Conservation (phyloP, 495 filamentous ascomycete genomes). For the Pseudevernia furfuracea region DNA sequence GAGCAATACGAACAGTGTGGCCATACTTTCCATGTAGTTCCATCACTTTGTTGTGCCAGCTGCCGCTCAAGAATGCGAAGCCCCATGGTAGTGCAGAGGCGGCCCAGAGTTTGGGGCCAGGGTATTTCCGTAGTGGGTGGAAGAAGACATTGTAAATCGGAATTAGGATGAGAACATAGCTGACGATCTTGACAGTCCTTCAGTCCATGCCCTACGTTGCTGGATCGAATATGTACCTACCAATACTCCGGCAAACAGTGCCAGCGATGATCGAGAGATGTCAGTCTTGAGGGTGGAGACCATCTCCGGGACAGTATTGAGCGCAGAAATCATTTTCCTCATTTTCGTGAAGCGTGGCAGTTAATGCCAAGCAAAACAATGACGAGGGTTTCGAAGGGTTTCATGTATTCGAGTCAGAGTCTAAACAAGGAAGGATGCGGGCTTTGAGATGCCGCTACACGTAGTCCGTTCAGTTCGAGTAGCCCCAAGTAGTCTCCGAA, state of each 20-base stretch:
- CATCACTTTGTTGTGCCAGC: slow-evolving; percentile 28
- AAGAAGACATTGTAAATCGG: slow-evolving; percentile 28
- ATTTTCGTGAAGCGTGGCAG: no score
- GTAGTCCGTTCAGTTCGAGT: no score
- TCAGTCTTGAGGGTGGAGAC: no score
- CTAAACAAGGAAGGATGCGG: no score
- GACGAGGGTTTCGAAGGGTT: no score
- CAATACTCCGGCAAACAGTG: neutral
- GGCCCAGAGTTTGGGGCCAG: slow-evolving; percentile 24
- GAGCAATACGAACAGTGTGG: slow-evolving; percentile 45
- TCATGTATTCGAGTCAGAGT: no score
- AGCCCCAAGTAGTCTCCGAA: no score
- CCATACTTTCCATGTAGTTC: slow-evolving; percentile 47
- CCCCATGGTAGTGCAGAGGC: slow-evolving; percentile 22
- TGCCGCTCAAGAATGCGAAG: slow-evolving; percentile 14
- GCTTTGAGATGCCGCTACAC: no score
- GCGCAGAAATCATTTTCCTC: no score
- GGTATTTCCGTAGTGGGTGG: slow-evolving; percentile 38
- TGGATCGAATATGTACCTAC: slow-evolving; percentile 5
- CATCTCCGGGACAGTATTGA: no score
- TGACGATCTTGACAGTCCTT: neutral
- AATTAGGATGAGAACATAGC: slow-evolving; percentile 1
- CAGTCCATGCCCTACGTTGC: slow-evolving; percentile 1
- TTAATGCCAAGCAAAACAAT: no score
- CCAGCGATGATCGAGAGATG: slow-evolving; percentile 3